Percentiles rank a stretch among this genome's conserved stretches.
phyloP scores from a whole-genome alignment of 208 protist genomes.

The Crithidia mellificae region DNA sequence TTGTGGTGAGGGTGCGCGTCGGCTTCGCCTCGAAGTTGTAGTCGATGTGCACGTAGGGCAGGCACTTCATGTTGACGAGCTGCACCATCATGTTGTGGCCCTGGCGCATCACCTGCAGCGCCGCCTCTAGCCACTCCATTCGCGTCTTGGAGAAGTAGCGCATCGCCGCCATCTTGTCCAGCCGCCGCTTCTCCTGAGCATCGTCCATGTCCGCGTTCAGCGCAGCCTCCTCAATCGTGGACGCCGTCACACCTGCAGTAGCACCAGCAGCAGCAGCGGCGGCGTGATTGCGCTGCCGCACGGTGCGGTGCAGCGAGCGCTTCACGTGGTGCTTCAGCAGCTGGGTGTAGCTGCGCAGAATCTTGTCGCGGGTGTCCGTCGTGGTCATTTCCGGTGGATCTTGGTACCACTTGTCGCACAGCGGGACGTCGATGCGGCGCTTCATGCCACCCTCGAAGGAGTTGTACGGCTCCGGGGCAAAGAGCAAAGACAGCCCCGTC shows the following conservation, averaged over 20 bases:
- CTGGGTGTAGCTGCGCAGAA: slow-evolving; percentile 99
- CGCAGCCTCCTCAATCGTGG: slow-evolving; percentile 10
- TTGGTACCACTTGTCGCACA: slow-evolving; percentile 99
- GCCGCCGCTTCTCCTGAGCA: slow-evolving; percentile 59
- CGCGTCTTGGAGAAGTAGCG: slow-evolving; percentile 99
- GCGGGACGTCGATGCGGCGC: slow-evolving; percentile 97
- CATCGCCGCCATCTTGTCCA: slow-evolving; percentile 93
- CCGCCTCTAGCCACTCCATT: slow-evolving; percentile 99
- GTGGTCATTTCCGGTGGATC: slow-evolving; percentile 90
- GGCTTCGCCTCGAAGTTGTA: slow-evolving; percentile 99
- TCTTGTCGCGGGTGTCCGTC: slow-evolving; percentile 86
- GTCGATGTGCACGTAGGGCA: slow-evolving; percentile 99
- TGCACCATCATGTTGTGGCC: slow-evolving; percentile 99
- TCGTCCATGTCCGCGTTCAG: slow-evolving; percentile 16
- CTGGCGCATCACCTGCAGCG: slow-evolving; percentile 99
- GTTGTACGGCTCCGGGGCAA: slow-evolving; percentile 98
- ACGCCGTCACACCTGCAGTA: too few relatives aligned
- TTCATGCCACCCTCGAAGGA: slow-evolving; percentile 94
- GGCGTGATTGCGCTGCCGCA: slow-evolving; percentile 28
- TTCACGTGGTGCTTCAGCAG: slow-evolving; percentile 99
- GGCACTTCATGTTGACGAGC: slow-evolving; percentile 99
- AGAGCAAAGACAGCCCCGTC: slow-evolving; percentile 96
- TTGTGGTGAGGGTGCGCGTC: slow-evolving; percentile 99
- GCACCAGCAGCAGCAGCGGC: slow-evolving; percentile 9
- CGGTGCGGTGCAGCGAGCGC: slow-evolving; percentile 95